Evolutionary conservation across 495 filamentous ascomycete species (phyloP).

Genomic region (Daldinia concentrica): DNA sequence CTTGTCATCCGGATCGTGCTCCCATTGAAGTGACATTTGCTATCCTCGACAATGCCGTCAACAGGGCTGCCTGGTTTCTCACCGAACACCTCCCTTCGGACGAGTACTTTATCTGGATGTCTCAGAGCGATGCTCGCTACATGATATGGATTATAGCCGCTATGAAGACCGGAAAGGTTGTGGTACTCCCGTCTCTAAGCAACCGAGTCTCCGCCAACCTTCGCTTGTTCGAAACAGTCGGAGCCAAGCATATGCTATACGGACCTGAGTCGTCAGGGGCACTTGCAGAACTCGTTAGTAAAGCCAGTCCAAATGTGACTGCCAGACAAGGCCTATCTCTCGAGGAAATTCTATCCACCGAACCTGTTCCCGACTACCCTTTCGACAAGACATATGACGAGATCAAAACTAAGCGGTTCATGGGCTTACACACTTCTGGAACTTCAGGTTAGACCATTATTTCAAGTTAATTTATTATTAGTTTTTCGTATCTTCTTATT

Average conservation of each 20-base stretch:
- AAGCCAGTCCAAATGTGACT: constrained; percentile 19
- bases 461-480: not conserved
- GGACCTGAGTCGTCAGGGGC: constrained; percentile 35
- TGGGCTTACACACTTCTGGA: constrained; percentile 44
- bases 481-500: not conserved
- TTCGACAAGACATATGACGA: constrained; percentile 40
- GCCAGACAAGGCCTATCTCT: constrained; percentile 24
- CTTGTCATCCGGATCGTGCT: constrained; percentile 35
- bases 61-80: constrained; percentile 41
- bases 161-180: constrained; percentile 42
- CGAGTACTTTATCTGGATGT: constrained; percentile 44
- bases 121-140: constrained; percentile 37
- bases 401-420: constrained; percentile 34
- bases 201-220: constrained; percentile 40
- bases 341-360: constrained; percentile 28
- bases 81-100: constrained; percentile 31
- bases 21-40: constrained; percentile 34
- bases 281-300: constrained; percentile 25
- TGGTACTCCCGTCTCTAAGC: constrained; percentile 36
- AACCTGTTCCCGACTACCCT: constrained; percentile 39
- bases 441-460: constrained; percentile 34
- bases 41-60: constrained; percentile 39
- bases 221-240: constrained; percentile 34
- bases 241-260: constrained; percentile 35
- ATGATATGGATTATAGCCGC: constrained; percentile 40